These are phyloP conservation scores for Gloeostereum incarnatum DNA, from an alignment of 768 basidiomycete genomes.

Conservation along the genomic window DNA sequence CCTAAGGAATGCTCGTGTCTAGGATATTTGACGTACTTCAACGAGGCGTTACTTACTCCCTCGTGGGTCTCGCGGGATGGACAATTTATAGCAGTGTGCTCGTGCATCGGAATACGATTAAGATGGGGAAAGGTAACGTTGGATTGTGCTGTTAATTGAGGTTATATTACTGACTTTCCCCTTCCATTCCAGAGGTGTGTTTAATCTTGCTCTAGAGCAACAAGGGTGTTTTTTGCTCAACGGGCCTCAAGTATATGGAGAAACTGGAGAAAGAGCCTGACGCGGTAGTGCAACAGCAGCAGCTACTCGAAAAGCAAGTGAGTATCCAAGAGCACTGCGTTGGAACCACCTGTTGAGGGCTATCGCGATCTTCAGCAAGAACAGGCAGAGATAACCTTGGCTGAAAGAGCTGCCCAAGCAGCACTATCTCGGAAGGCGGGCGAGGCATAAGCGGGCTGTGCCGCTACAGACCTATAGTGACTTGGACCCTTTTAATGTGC, in stretches of 20 bases:
- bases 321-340: no score
- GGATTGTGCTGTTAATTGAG: no score
- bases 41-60: constrained; percentile 42
- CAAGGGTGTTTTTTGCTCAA: constrained; percentile 1
- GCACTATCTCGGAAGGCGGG: constrained; percentile 7
- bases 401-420: constrained; percentile 31
- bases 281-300: constrained; percentile 5
- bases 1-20: no score
- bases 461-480: no score
- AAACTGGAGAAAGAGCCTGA: constrained; percentile 4
- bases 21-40: constrained; percentile 42
- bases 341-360: no score
- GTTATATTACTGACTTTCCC: constrained; percentile 3
- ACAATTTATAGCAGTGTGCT: constrained; percentile 42
- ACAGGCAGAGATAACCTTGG: constrained; percentile 26
- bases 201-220: constrained; percentile 4
- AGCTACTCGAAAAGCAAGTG: constrained; percentile 3
- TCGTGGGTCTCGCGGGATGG: constrained; percentile 42
- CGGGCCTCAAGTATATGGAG: neutral
- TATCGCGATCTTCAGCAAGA: constrained; percentile 32
- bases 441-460: no score
- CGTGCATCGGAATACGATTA: constrained; percentile 45
- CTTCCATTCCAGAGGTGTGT: neutral
- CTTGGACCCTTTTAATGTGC: no score
- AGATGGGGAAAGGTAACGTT: constrained; percentile 47